phyloP scores from a whole-genome alignment of 352 stramenopile genomes.

The Peronospora destructor region DNA sequence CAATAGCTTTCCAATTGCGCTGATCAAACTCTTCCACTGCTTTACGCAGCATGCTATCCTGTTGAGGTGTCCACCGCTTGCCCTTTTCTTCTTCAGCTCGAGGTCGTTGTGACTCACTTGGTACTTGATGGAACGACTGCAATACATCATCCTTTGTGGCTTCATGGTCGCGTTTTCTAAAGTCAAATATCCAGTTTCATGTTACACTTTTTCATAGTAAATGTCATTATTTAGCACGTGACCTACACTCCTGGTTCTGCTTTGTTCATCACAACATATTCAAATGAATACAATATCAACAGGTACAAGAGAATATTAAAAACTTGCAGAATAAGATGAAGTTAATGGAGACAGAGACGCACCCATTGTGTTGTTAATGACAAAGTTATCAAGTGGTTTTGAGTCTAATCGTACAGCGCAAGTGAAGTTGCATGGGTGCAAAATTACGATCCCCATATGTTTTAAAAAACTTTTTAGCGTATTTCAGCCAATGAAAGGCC shows the following conservation, averaged over 20 bases:
- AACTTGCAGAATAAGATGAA: no score
- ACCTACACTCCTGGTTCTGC: slow-evolving; percentile 24
- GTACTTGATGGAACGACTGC: slow-evolving; percentile 41
- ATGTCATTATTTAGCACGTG: not conserved
- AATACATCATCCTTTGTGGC: slow-evolving; percentile 31
- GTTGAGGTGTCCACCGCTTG: slow-evolving; percentile 63
- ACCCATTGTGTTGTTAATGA: slow-evolving; percentile 11
- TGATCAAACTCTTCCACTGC: slow-evolving; percentile 73
- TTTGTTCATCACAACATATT: slow-evolving; percentile 1
- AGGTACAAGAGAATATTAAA: no score
- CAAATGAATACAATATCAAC: not conserved
- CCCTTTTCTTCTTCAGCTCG: slow-evolving; percentile 46
- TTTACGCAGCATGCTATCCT: slow-evolving; percentile 67
- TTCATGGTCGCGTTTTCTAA: slow-evolving; percentile 49
- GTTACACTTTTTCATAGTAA: not conserved
- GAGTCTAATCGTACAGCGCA: no score
- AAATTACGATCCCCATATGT: slow-evolving; percentile 16
- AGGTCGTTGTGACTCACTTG: slow-evolving; percentile 46
- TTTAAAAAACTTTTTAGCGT: slow-evolving; percentile 2
- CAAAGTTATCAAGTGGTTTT: not conserved
- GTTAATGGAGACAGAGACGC: not conserved
- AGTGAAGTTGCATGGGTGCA: not conserved
- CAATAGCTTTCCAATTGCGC: slow-evolving; percentile 83
- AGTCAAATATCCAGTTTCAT: not conserved
- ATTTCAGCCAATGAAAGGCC: slow-evolving; percentile 9